Evolutionary conservation across 371 early-diverging fungal species (phyloP).

Genomic region (Synchytrium microbalum): DNA sequence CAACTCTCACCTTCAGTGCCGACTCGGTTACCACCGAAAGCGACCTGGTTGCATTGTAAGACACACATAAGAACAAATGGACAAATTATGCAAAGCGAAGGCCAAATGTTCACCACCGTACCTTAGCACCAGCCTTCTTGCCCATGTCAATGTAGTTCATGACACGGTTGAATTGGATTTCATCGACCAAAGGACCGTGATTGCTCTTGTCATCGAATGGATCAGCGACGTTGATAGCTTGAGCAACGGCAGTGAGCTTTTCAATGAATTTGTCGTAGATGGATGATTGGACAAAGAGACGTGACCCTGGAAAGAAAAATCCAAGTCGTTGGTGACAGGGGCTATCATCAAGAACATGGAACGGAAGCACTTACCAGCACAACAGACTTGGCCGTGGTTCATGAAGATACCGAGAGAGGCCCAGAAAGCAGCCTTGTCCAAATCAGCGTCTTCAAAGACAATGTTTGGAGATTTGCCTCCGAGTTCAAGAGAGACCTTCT

Average conservation of each 20-base stretch:
- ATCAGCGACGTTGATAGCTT: conserved; percentile 58
- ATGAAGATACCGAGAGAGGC: neutral
- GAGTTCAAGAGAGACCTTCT: conserved; percentile 76
- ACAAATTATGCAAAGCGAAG: conserved; percentile 54
- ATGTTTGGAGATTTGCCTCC: conserved; percentile 93
- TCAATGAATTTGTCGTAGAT: conserved; percentile 64
- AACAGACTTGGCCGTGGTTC: conserved; percentile 70
- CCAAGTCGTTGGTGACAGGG: neutral
- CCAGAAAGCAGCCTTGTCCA: conserved; percentile 57
- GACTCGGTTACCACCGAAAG: neutral
- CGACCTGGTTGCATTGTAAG: conserved; percentile 38
- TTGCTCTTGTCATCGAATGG: conserved; percentile 57
- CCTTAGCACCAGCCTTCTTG: conserved; percentile 49
- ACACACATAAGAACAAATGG: conserved; percentile 25
- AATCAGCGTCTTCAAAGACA: conserved; percentile 80
- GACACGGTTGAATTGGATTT: conserved; percentile 57
- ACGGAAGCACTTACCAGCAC: conserved; percentile 75
- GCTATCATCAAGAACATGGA: neutral
- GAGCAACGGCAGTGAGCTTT: conserved; percentile 50
- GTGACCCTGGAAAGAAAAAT: conserved; percentile 4
- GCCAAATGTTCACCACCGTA: conserved; percentile 52
- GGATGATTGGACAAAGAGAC: conserved; percentile 55
- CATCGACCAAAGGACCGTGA: conserved; percentile 74
- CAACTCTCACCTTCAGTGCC: conserved; percentile 33
- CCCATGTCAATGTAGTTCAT: conserved; percentile 60